Conservation (phyloP, 2,329 filamentous ascomycete species). For the Trichoderma sp. region DNA sequence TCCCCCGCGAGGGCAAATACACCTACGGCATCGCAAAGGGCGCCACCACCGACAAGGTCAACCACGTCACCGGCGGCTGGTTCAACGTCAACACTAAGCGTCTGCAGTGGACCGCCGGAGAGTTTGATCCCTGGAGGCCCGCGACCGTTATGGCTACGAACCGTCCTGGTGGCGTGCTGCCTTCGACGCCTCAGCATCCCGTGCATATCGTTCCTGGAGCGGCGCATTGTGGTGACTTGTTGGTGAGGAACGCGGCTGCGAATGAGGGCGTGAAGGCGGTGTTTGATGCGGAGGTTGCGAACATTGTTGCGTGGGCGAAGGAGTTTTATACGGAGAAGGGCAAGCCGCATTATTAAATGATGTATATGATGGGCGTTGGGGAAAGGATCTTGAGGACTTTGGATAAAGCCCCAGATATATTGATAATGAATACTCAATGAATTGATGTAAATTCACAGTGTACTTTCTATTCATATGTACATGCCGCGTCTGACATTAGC, state of each 20-base stretch:
- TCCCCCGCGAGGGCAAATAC: constrained; percentile 47
- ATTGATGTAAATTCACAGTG: background rate
- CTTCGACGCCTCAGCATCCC: constrained; percentile 45
- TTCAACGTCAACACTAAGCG: constrained; percentile 47
- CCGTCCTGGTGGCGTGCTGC: constrained; percentile 53
- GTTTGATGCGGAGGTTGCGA: constrained; percentile 42
- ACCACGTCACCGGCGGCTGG: constrained; percentile 57
- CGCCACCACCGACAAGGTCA: constrained; percentile 47
- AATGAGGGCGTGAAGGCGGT: constrained; percentile 33
- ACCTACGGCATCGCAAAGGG: constrained; percentile 47
- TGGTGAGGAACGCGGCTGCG: constrained; percentile 41
- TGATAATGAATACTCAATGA: background rate
- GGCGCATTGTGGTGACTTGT: constrained; percentile 55
- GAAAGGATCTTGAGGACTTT: background rate
- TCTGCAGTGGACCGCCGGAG: constrained; percentile 56
- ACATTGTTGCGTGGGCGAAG: constrained; percentile 52
- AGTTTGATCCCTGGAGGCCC: constrained; percentile 59
- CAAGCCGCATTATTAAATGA: background rate
- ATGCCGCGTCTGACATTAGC: background rate
- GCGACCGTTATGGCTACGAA: constrained; percentile 51
- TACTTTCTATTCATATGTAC: background rate
- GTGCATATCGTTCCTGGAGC: constrained; percentile 52
- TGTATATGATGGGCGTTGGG: background rate
- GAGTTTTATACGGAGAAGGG: constrained; percentile 41
- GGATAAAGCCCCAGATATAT: background rate